phyloP scores from a whole-genome alignment of 1,284 basidiomycete species.

The Pascua sp. region DNA sequence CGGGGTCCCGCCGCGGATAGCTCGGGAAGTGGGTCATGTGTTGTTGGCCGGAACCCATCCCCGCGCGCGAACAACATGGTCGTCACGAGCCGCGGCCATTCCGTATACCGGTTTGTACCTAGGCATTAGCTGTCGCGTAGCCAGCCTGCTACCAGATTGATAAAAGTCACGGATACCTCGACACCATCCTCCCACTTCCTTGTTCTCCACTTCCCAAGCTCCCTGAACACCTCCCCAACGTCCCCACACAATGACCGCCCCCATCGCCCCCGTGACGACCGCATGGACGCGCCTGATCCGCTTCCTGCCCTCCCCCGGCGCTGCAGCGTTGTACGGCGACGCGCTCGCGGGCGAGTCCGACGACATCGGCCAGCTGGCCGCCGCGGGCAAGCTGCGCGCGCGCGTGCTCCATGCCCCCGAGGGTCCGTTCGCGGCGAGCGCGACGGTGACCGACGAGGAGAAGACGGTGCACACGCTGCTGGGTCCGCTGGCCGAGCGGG shows the following conservation, averaged over 20 bases:
- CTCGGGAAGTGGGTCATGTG: too few species aligned
- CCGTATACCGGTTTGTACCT: too few species aligned
- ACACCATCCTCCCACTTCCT: background rate
- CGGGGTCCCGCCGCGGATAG: too few species aligned
- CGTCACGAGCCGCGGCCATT: too few species aligned
- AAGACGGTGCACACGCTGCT: slow-evolving; percentile 9
- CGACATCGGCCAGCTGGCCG: slow-evolving; percentile 30
- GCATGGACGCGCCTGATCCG: slow-evolving; percentile 29
- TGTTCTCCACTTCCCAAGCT: background rate
- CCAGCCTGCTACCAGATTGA: background rate
- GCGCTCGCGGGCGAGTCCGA: slow-evolving; percentile 26
- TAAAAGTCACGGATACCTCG: background rate
- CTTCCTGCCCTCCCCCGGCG: slow-evolving; percentile 18
- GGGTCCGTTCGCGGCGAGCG: slow-evolving; percentile 7
- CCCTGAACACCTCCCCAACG: background rate
- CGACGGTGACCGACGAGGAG: slow-evolving; percentile 6
- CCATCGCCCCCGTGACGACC: background rate
- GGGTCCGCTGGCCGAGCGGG: slow-evolving; percentile 1
- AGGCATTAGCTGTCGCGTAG: too few species aligned
- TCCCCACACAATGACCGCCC: background rate
- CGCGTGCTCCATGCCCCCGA: slow-evolving; percentile 15
- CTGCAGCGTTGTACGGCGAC: slow-evolving; percentile 20
- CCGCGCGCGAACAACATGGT: too few species aligned
- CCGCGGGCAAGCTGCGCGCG: slow-evolving; percentile 13
- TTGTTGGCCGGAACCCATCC: too few species aligned